Evolutionary conservation across 179 eudicot species (phyloP), one percentile per base, ranked within the genome.

Genomic region (Drosera spatulata): DNA sequence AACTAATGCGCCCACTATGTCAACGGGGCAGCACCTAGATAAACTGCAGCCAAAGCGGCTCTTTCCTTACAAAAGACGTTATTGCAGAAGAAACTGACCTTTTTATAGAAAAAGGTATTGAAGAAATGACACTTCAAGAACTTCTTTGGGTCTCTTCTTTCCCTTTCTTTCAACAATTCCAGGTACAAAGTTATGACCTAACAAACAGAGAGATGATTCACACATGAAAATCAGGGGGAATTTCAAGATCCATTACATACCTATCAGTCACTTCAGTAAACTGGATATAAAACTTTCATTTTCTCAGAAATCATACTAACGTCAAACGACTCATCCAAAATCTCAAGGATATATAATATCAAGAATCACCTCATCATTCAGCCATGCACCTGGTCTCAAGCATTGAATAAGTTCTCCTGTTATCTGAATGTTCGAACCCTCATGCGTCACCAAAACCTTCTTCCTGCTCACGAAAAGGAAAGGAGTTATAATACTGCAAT

Each of bases 51-150:
- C 33, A 43, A 7, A 43, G 8, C 5, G 2, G 5, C 8, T 43
- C 5, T 43, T 7, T 2, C 45, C 8, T 43, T 0, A 43, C 5
- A 43, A 43, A 43, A 4, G 8, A 43, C 8, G 2, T 43, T 43
- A 43, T 43, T 43, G 8, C 45, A 43, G 1, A 42, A 46, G 57
- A 49, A n/a, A 73, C 88, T 33, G 66, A 94, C 99, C 99, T 85
- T 94, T 69, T 90, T 90, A 69, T 90, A 94, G 62, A 94, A 94
- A 73, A 90, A 90, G 5, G 99, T 94, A 69, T 81, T 90, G 73
- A 94, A 90, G 84, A 94, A 94, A 80, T 94, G 99, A 63, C 99
- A 94, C 63, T 76, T 90, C 80, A 94, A 72, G 62, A 78, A 90
- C 64, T 74, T 83, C 55, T 80, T 55, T 10, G 96, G 97, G 67